phyloP scores from a whole-genome alignment of 202 grass and related monocot genomes.

The Saccharum hybrid region DNA sequence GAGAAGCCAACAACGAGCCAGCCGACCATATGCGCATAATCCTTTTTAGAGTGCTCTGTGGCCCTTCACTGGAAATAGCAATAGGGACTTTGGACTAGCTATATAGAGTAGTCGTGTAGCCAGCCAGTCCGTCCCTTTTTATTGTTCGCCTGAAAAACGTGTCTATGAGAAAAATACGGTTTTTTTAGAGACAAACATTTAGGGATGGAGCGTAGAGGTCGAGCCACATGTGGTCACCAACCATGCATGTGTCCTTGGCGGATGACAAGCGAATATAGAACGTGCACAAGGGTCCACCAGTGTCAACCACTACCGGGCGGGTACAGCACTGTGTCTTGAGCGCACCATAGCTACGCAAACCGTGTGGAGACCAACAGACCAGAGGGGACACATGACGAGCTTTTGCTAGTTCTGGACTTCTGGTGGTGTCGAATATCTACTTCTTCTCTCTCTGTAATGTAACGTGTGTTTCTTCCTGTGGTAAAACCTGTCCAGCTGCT shows the following conservation, averaged over 20 bases:
- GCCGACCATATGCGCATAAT: too few species aligned
- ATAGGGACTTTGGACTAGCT: not conserved
- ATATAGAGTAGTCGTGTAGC: not conserved
- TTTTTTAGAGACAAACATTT: too few species aligned
- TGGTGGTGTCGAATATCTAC: too few species aligned
- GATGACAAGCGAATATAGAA: conserved; percentile 37
- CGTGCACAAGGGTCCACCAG: conserved; percentile 20
- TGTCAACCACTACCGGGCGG: not conserved
- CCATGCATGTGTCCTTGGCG: conserved; percentile 25
- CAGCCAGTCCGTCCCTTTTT: too few species aligned
- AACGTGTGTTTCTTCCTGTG: too few species aligned
- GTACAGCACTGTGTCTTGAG: not conserved
- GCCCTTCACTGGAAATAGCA: not conserved
- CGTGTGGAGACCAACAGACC: not conserved
- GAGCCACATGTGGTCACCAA: conserved; percentile 17
- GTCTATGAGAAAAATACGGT: too few species aligned
- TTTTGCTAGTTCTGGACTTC: too few species aligned
- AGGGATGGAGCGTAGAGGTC: too few species aligned
- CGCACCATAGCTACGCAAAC: not conserved
- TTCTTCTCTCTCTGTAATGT: too few species aligned
- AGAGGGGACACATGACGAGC: not conserved
- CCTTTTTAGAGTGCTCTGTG: not conserved
- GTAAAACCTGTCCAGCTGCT: too few species aligned
- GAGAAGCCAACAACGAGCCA: too few species aligned
- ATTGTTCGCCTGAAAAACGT: too few species aligned